Percentiles rank a stretch among this genome's conserved stretches.
These are phyloP conservation scores for Monosiga brevicollis DNA, from an alignment of 78 protist species.

Conservation along the genomic window DNA sequence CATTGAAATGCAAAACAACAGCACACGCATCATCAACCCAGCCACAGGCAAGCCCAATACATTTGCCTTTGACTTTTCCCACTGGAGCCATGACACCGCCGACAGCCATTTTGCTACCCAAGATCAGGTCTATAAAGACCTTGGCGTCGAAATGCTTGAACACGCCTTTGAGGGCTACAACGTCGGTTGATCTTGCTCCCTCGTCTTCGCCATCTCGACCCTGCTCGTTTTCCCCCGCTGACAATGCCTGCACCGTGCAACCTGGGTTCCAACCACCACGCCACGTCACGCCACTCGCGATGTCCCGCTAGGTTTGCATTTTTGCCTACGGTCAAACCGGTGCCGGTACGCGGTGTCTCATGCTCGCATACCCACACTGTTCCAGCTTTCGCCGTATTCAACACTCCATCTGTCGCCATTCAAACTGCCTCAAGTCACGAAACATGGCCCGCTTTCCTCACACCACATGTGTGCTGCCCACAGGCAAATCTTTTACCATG, in stretches of 20 bases:
- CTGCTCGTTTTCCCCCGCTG: too few species aligned
- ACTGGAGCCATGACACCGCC: conserved; percentile 35
- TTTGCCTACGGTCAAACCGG: conserved; percentile 76
- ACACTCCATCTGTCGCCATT: too few species aligned
- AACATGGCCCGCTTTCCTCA: neutral
- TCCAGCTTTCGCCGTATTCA: too few species aligned
- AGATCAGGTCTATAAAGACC: conserved; percentile 26
- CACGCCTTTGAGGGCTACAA: conserved; percentile 56
- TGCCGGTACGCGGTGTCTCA: too few species aligned
- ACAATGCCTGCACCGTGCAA: too few species aligned
- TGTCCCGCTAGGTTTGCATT: too few species aligned
- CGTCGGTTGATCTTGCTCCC: too few species aligned
- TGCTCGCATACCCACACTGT: too few species aligned
- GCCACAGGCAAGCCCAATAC: neutral
- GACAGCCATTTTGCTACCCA: conserved; percentile 38
- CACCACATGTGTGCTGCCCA: neutral
- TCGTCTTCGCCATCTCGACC: too few species aligned
- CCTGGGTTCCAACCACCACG: too few species aligned
- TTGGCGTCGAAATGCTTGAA: conserved; percentile 37
- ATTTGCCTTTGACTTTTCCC: conserved; percentile 58
- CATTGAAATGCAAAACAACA: conserved; percentile 9
- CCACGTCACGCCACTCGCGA: too few species aligned
- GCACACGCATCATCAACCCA: conserved; percentile 10
- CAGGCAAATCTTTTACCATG: conserved; percentile 42
- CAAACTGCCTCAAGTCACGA: too few species aligned